Percentiles rank a stretch among this genome's conserved stretches.
phyloP scores from a whole-genome alignment of 805 yeast species.

The Grigorovia jiainica region DNA sequence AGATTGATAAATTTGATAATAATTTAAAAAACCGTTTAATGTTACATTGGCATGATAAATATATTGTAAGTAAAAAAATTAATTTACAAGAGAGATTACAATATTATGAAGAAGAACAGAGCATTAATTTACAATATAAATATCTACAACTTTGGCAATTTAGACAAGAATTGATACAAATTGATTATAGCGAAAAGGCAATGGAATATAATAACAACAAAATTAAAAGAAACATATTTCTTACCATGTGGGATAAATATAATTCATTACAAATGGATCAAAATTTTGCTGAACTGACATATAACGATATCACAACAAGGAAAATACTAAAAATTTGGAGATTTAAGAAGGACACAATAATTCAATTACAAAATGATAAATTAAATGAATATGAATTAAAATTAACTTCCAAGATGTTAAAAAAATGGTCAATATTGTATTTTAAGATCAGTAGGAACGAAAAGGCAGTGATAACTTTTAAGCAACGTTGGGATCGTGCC shows the following conservation, averaged over 20 bases:
- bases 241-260: background rate
- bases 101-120: background rate
- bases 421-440: constrained; percentile 28
- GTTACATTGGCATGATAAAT: background rate
- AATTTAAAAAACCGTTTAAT: background rate
- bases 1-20: background rate
- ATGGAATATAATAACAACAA: background rate
- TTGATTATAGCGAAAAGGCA: background rate
- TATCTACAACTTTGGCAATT: background rate
- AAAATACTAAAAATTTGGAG: background rate
- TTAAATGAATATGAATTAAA: constrained; percentile 18
- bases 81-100: background rate
- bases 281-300: background rate
- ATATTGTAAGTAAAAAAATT: background rate
- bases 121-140: background rate
- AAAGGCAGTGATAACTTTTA: constrained; percentile 26
- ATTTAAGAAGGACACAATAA: background rate
- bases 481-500: constrained; percentile 34
- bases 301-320: background rate
- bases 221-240: background rate
- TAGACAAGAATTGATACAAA: background rate
- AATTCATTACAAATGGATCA: background rate
- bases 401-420: constrained; percentile 19
- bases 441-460: constrained; percentile 29
- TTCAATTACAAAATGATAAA: constrained; percentile 4